Evolutionary conservation across 176 grass and related monocot species (phyloP), one percentile per base, ranked within the genome.

Genomic region (Poa annua): DNA sequence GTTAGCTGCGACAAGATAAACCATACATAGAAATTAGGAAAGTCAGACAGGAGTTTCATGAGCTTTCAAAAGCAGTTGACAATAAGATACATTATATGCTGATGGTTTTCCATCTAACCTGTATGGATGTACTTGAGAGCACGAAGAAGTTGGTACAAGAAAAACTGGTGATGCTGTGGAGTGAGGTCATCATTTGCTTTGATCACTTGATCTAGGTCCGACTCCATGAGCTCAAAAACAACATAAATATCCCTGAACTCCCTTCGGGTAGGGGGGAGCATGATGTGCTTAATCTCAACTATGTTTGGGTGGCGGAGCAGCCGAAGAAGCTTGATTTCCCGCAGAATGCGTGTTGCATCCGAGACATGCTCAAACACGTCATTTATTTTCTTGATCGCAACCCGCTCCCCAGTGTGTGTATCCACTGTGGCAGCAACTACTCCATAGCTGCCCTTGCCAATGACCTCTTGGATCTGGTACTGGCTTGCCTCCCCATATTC

Each of bases 191-290:
- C 75, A 84, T 97, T 97, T 84, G 83, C 87, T 81, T 91, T 89
- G 22, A 97, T 94, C 61, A 97, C 94, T 53, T 90, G 79, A 75
- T 97, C 87, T 57, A 94, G 86, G 48, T 97, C 94, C 2, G 91
- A 91, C 41, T 97, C 91, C 94, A 97, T 97, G 24, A 97, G 78
- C 82, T 97, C 94, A 67, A 97, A 97, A 87, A 97, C 91, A 80
- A 97, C 82, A 86, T 89, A 97, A 57, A 97, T 91, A 71, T 97
- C 91, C 74, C 60, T 88, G 77, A 97, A 94, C 80, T 97, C 94
- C 87, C 89, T 92, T 38, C 88, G 80, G 21, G 92, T 77, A 80
- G 94, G 92, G 11, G 94, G 94, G 3, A 97, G 80, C 94, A 97
- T 88, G 26, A 97, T 92, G 80, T 97, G 94, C 51, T 94, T 97